Evolutionary conservation across 2,329 filamentous ascomycete genomes (phyloP), one percentile per base, ranked within the genome.

Genomic region (Dactylellina cionopaga): DNA sequence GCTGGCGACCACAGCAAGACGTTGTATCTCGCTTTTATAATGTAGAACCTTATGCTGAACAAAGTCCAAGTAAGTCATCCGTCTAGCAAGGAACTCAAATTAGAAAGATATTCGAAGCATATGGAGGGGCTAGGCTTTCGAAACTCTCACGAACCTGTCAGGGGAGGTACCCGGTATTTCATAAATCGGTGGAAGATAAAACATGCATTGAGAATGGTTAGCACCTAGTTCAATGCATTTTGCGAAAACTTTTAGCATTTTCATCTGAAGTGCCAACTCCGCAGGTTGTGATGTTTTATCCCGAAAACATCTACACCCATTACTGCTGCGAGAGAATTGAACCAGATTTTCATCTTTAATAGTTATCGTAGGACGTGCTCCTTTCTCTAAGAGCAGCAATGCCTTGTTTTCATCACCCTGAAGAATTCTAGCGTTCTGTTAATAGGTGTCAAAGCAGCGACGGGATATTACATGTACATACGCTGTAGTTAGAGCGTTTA

Each of bases 241-340:
- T 3, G 86, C 76, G 0, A 86, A 87, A 5, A 87, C 80, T 15
- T 81, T 79, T 2, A 47, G 43, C 76, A 88, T 62, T 76, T 86
- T 83, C 10, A 79, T 77, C 80, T 83, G 6, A 4, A 85, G 80
- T 2, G 92, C 91, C 1, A 83, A 64, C 9, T 92, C 82, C 11
- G 96, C 80, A 0, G 92, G 91, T 76, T 93, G 91, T 59, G 77
- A 1, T 75, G 78, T 5, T 78, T n/a, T n/a, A n/a, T n/a, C n/a
- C n/a, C n/a, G n/a, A n/a, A n/a, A n/a, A n/a, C n/a, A n/a, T n/a
- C n/a, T n/a, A n/a, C n/a, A n/a, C n/a, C n/a, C n/a, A n/a, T n/a
- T n/a, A n/a, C n/a, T n/a, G n/a, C n/a, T n/a, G n/a, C n/a, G n/a
- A n/a, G n/a, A n/a, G n/a, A n/a, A n/a, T n/a, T n/a, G n/a, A n/a